Evolutionary conservation across 2,329 filamentous ascomycete genomes (phyloP).

Genomic region (Fusarium subtropicale): DNA sequence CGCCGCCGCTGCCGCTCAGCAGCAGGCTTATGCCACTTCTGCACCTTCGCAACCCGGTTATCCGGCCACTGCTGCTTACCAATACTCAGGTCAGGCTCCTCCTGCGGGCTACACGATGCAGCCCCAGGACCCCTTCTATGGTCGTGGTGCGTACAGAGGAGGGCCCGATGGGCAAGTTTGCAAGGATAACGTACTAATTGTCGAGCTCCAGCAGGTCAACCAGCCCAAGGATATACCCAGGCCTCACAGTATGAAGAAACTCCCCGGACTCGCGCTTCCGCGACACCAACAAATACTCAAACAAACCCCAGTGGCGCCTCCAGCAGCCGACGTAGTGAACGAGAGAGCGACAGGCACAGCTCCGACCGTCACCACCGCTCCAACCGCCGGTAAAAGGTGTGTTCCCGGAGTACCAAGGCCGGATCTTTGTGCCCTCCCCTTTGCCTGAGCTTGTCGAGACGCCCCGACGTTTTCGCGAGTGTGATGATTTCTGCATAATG

Average conservation of each 20-base stretch:
- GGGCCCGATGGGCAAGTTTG: constrained; percentile 29
- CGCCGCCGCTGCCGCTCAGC: constrained; percentile 48
- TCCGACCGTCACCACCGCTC: constrained; percentile 56
- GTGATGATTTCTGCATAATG: constrained; percentile 50
- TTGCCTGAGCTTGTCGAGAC: constrained; percentile 40
- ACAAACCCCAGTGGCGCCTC: constrained; percentile 53
- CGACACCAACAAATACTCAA: constrained; percentile 55
- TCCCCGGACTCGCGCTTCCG: constrained; percentile 55
- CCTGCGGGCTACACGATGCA: constrained; percentile 56
- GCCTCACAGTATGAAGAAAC: constrained; percentile 65
- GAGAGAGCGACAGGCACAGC: constrained; percentile 56
- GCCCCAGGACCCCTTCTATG: constrained; percentile 65
- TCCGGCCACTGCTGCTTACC: constrained; percentile 49
- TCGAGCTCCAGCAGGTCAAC: constrained; percentile 60
- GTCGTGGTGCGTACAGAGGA: constrained; percentile 69
- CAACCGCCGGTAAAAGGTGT: constrained; percentile 51
- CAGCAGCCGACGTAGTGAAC: constrained; percentile 56
- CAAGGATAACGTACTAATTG: constrained; percentile 60
- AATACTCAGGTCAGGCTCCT: constrained; percentile 54
- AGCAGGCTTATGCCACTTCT: constrained; percentile 50
- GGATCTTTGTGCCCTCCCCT: constrained; percentile 33
- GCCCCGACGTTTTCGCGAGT: constrained; percentile 43
- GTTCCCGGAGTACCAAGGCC: constrained; percentile 36
- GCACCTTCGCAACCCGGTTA: constrained; percentile 50
- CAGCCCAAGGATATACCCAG: constrained; percentile 56